Evolutionary conservation across 75 land plant species (phyloP), one percentile per base, ranked within the genome.

Genomic region (Gnetum montanum): DNA sequence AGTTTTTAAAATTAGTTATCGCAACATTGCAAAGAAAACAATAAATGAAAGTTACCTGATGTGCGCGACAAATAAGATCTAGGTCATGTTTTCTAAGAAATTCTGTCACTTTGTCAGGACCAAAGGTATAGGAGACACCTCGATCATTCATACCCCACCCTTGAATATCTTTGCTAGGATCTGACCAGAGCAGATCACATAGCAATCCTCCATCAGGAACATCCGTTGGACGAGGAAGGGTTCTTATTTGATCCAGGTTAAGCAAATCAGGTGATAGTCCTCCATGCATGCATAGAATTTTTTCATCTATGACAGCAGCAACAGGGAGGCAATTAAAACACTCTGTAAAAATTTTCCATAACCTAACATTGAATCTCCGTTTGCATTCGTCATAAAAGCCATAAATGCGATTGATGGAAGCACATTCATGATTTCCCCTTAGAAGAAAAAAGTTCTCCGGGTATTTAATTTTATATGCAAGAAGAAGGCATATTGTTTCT

Each of bases 261-360:
- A 48, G 61, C 35, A 86, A 33, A 55, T 87, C 92, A 54, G 91
- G 91, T 26, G 89, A 86, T 34, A 86, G 78, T 27, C 91, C 91
- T 27, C 91, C 91, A 68, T 86, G 92, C 92, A 87, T 87, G 67
- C 90, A 87, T 47, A 87, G 63, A 46, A 87, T 87, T 58, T 81
- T 87, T 46, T 86, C 89, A 70, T 86, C 91, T 18, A 86, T 70
- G 31, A 86, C 60, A 50, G 91, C 89, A 34, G 88, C 88, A 49
- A 86, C 91, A 31, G 91, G 91, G 26, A 86, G 70, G 38, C 86
- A 85, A 63, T 85, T 85, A 59, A 85, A 85, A 59, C 79, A 77
- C 4, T 85, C 86, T 8, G 89, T 86, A 51, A 86, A 86, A 24
- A 56, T 57, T 57, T 87, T 87, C 92, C 92, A 87, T 43, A 87